phyloP scores from a whole-genome alignment of 495 filamentous ascomycete genomes.

The Xylaria venustula region DNA sequence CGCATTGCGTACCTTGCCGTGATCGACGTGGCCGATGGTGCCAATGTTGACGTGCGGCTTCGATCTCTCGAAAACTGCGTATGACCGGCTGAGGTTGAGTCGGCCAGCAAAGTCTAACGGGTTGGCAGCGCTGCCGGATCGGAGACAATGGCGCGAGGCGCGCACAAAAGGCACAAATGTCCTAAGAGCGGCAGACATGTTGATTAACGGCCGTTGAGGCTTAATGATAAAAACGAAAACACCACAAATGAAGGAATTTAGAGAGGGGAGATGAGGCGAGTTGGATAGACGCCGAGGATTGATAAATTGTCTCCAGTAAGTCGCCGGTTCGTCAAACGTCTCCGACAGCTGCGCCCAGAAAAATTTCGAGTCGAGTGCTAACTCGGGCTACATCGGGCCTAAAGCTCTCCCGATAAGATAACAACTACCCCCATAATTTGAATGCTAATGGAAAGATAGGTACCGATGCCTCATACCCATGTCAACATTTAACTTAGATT shows the following conservation, averaged over 20 bases:
- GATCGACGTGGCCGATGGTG: conserved; percentile 99
- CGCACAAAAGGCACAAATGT: conserved; percentile 67
- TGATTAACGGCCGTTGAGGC: conserved; percentile 30
- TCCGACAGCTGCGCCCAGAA: conserved; percentile 20
- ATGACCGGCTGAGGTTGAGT: conserved; percentile 65
- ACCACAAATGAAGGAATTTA: conserved; percentile 12
- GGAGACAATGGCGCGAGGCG: conserved; percentile 62
- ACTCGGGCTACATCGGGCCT: neutral
- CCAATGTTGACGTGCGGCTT: conserved; percentile 99
- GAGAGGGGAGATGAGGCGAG: neutral
- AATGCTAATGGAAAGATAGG: no score
- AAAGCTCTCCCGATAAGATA: conserved; percentile 18
- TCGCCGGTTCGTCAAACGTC: conserved; percentile 19
- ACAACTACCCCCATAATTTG: no score
- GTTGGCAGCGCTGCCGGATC: conserved; percentile 58
- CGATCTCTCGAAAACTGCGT: conserved; percentile 79
- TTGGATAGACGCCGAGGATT: neutral
- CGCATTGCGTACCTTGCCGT: conserved; percentile 76
- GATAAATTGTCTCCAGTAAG: conserved; percentile 5
- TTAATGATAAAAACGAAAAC: conserved; percentile 30
- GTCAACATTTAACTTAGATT: no score
- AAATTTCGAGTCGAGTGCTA: conserved; percentile 22
- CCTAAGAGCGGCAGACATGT: conserved; percentile 65
- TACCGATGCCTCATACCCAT: no score
- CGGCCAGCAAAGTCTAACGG: conserved; percentile 61